Evolutionary conservation across 352 stramenopile genomes (phyloP), one percentile per base, ranked within the genome.

Genomic region (Phytophthora aleatoria): DNA sequence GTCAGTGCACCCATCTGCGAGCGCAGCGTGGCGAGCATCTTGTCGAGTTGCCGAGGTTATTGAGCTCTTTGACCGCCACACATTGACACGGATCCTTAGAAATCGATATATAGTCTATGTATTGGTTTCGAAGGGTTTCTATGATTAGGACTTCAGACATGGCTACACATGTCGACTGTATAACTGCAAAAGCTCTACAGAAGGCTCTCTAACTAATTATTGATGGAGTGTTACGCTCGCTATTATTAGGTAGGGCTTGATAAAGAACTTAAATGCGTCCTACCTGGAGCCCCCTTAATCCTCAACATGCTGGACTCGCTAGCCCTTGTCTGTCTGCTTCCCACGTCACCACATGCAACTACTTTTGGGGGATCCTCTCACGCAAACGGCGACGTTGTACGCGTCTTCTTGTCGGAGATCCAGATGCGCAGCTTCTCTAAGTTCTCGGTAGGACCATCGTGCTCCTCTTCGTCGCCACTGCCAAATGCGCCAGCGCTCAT

Each of bases 401-500:
- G 82, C 11, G 69, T 81, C 69, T 94, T 94, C 69, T 91, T 91
- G 70, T 94, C 86, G 20, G 86, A 94, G 52, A 94, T 92, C 86
- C 86, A 94, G 53, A 94, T 94, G 50, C 86, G 86, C 31, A 94
- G 71, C 73, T 89, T 92, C 69, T 94, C 86, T 49, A 89, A 69
- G 28, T 87, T 78, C 13, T 83, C 72, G 24, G n/a, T 49, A 20
- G 31, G 9, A 2, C 10, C 50, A 11, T 69, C 64, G 9, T n/a
- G 3, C 9, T 56, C 61, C 2, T 83, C 73, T 33, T 72, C 69
- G 12, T 71, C 65, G 13, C 47, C 54, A 31, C 56, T 73, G 20
- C 1, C 49, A 64, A 45, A 71, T 10, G n/a, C 53, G 12, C 61
- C 61, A n/a, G 44, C 57, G 35, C 71, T 78, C 71, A 78, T 78